These are phyloP conservation scores for Hypomontagnella monticulosa DNA, from an alignment of 495 filamentous ascomycete species.

Conservation along the genomic window DNA sequence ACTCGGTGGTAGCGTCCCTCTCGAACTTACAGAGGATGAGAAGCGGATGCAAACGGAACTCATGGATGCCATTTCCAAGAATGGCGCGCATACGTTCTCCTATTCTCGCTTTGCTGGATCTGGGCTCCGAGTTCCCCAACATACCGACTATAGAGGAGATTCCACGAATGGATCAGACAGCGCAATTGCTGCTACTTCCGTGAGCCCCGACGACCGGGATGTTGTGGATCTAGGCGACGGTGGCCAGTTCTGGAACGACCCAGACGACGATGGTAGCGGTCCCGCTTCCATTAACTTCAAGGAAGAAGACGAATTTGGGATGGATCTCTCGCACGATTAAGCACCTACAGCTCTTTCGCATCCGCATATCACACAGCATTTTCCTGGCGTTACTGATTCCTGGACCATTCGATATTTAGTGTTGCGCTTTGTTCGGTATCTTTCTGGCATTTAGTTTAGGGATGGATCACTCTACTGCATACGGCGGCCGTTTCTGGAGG, in stretches of 20 bases:
- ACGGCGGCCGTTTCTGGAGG: conserved; percentile 34
- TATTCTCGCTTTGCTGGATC: conserved; percentile 87
- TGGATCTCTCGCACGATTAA: conserved; percentile 65
- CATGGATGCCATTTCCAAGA: conserved; percentile 81
- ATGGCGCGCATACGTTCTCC: conserved; percentile 72
- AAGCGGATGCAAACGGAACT: conserved; percentile 94
- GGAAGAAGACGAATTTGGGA: conserved; percentile 88
- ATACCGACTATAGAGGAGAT: conserved; percentile 91
- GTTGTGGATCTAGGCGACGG: conserved; percentile 61
- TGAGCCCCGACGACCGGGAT: conserved; percentile 77
- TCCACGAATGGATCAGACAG: conserved; percentile 60
- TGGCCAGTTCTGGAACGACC: conserved; percentile 76
- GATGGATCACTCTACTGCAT: conserved; percentile 33
- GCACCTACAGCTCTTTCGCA: conserved; percentile 1
- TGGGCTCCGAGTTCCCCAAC: conserved; percentile 88
- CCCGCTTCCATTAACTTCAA: conserved; percentile 74
- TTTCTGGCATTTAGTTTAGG: conserved; percentile 38
- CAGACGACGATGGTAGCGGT: conserved; percentile 69
- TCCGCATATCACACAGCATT: conserved; percentile 27
- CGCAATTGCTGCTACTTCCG: conserved; percentile 54
- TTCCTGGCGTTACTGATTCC: conserved; percentile 35
- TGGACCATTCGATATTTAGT: conserved; percentile 37
- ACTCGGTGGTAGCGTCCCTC: conserved; percentile 77
- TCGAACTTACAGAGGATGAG: conserved; percentile 90
- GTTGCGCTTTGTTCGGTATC: conserved; percentile 22